Evolutionary conservation across 441 rosid species (phyloP).

Genomic region (Melastoma candidum): DNA sequence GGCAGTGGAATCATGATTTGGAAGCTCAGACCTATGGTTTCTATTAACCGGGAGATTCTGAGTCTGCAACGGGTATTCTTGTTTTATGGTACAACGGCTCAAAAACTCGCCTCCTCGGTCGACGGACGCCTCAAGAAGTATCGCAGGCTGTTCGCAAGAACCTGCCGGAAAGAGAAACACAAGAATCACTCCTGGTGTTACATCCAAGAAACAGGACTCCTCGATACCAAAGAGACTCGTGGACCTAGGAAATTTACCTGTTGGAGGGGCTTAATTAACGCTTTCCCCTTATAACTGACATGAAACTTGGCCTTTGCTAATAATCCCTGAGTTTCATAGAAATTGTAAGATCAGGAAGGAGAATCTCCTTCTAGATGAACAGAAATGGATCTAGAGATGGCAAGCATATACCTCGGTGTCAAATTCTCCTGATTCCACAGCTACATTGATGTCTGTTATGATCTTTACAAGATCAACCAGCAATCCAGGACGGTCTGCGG

Average conservation of each 20-base stretch:
- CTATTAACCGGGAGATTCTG: neutral
- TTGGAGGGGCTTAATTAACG: conserved; percentile 84
- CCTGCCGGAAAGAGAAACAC: conserved; percentile 31
- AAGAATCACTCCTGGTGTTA: neutral
- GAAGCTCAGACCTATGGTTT: neutral
- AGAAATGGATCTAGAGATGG: neutral
- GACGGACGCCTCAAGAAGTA: conserved; percentile 93
- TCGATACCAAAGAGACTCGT: neutral
- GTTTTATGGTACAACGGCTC: conserved; percentile 18
- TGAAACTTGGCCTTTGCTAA: conserved; percentile 95
- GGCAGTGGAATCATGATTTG: no score
- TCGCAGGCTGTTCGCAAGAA: conserved; percentile 74
- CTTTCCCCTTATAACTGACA: conserved; percentile 75
- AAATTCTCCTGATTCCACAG: conserved; percentile 93
- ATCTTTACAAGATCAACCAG: conserved; percentile 82
- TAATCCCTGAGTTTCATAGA: conserved; percentile 45
- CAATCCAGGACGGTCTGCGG: conserved; percentile 90
- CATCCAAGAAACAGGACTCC: no score
- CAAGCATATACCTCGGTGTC: conserved; percentile 69
- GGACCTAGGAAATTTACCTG: conserved; percentile 34
- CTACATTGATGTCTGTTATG: conserved; percentile 58
- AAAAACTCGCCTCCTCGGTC: conserved; percentile 87
- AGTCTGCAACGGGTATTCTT: no score
- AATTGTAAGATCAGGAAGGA: neutral
- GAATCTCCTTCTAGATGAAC: neutral